A percentile compares a stretch with the other conserved stretches of the same genome.
Evolutionary conservation across 176 grass and related monocot genomes (phyloP).

Genomic region (Aegilops bicornis): DNA sequence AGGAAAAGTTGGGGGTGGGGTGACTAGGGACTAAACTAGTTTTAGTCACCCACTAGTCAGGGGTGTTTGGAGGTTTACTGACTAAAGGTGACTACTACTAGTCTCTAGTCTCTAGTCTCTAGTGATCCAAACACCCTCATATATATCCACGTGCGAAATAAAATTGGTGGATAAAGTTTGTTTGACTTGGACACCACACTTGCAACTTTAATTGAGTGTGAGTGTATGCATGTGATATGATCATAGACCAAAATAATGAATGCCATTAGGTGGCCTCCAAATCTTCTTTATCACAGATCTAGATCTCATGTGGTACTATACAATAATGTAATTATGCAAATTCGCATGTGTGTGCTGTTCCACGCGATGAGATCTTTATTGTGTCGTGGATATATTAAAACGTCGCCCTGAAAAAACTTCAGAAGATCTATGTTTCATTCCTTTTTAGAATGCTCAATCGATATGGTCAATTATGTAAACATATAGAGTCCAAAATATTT

Average conservation of each 20-base stretch:
- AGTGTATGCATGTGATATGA: constrained; percentile 29
- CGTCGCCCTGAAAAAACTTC: not conserved
- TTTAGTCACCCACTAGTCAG: too few species aligned
- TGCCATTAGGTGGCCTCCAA: not conserved
- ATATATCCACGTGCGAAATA: constrained; percentile 27
- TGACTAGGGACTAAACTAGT: too few species aligned
- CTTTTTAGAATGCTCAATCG: not conserved
- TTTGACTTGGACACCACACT: not conserved
- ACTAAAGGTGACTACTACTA: too few species aligned
- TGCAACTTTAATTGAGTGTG: constrained; percentile 16
- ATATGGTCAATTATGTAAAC: not conserved
- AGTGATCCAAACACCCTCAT: too few species aligned
- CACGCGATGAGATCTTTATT: constrained; percentile 6
- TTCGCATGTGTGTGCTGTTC: not conserved
- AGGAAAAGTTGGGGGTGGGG: too few species aligned
- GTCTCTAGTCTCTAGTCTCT: too few species aligned
- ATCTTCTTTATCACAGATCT: constrained; percentile 2
- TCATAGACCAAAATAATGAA: constrained; percentile 17
- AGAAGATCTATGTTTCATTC: not conserved
- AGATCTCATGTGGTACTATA: not conserved
- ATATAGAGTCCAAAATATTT: too few species aligned
- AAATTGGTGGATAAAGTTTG: constrained; percentile 17
- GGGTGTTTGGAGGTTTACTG: too few species aligned
- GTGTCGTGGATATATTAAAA: not conserved
- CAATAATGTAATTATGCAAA: constrained; percentile 12